phyloP scores from a whole-genome alignment of 805 yeast genomes.

The Pichia cabralensis region DNA sequence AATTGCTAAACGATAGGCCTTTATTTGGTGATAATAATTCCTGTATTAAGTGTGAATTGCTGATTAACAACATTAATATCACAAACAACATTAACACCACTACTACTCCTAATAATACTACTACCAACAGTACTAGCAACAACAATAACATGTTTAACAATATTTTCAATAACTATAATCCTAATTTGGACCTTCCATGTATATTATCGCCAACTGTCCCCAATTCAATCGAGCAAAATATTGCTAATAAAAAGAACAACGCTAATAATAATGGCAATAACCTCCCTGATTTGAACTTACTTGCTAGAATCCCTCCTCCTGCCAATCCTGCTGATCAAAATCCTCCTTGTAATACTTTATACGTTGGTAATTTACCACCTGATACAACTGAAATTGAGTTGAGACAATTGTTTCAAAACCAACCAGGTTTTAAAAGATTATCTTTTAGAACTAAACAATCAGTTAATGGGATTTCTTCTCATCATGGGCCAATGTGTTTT shows the following conservation, averaged over 20 bases:
- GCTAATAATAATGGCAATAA: conserved; percentile 6
- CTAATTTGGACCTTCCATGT: too few relatives aligned
- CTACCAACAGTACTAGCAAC: conserved; percentile 4
- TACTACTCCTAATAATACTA: not conserved
- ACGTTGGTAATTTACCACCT: conserved; percentile 95
- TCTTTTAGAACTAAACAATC: conserved; percentile 73
- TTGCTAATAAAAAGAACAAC: too few relatives aligned
- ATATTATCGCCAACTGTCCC: too few relatives aligned
- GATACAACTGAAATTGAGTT: conserved; percentile 93
- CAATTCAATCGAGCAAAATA: too few relatives aligned
- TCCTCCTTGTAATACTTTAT: conserved; percentile 95
- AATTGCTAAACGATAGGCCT: conserved; percentile 30
- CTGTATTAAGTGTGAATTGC: conserved; percentile 31
- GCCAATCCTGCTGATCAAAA: conserved; percentile 99
- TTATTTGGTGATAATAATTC: conserved; percentile 42
- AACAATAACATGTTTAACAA: not conserved
- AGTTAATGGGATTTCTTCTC: conserved; percentile 27
- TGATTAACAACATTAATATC: conserved; percentile 6
- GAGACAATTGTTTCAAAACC: conserved; percentile 76
- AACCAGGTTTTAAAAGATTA: conserved; percentile 85
- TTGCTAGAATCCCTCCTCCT: conserved; percentile 80
- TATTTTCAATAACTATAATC: conserved; percentile 7
- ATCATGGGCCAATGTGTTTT: conserved; percentile 98
- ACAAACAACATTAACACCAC: conserved; percentile 1
- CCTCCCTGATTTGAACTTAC: conserved; percentile 53